Percentiles rank a stretch among this genome's conserved stretches.
Conservation (phyloP, 169 alveolate genomes). For the Plasmodium berghei region DNA sequence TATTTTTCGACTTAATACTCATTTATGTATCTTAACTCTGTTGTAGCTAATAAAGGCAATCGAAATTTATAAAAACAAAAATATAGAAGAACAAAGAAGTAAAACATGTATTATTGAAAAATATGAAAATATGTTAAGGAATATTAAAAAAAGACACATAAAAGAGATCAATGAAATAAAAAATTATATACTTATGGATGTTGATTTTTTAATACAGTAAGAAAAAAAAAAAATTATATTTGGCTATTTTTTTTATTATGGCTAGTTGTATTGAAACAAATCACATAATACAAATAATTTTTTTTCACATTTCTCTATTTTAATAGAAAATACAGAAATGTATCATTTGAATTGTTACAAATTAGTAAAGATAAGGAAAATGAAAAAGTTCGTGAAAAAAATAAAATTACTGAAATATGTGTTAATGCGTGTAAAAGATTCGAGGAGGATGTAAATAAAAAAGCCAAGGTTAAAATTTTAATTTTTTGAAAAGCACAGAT, state of each 20-base stretch:
- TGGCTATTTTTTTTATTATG: not conserved
- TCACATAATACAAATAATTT: not conserved
- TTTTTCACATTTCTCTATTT: not conserved
- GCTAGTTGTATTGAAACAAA: slow-evolving; percentile 3
- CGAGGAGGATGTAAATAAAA: slow-evolving; percentile 54
- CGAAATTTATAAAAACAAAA: slow-evolving; percentile 64
- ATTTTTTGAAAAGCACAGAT: not conserved
- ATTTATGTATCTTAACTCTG: not conserved
- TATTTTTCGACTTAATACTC: too few species aligned
- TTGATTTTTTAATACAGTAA: slow-evolving; percentile 74
- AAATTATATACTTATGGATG: slow-evolving; percentile 60
- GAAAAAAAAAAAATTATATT: not conserved
- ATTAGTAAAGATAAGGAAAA: slow-evolving; percentile 55
- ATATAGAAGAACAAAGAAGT: slow-evolving; percentile 47
- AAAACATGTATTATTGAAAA: slow-evolving; percentile 17
- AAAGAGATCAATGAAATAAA: slow-evolving; percentile 55
- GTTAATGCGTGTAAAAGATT: slow-evolving; percentile 44
- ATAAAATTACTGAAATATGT: slow-evolving; percentile 64
- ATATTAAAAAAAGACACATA: slow-evolving; percentile 35
- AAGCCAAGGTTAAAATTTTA: slow-evolving; percentile 33
- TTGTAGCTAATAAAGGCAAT: slow-evolving; percentile 43
- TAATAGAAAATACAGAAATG: slow-evolving; percentile 49
- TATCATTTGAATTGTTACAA: slow-evolving; percentile 49
- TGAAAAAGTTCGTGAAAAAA: slow-evolving; percentile 33
- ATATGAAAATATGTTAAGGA: slow-evolving; percentile 55